A percentile compares a stretch with the other conserved stretches of the same genome.
phyloP scores from a whole-genome alignment of 2,329 filamentous ascomycete genomes.

The Aureobasidium zeae region DNA sequence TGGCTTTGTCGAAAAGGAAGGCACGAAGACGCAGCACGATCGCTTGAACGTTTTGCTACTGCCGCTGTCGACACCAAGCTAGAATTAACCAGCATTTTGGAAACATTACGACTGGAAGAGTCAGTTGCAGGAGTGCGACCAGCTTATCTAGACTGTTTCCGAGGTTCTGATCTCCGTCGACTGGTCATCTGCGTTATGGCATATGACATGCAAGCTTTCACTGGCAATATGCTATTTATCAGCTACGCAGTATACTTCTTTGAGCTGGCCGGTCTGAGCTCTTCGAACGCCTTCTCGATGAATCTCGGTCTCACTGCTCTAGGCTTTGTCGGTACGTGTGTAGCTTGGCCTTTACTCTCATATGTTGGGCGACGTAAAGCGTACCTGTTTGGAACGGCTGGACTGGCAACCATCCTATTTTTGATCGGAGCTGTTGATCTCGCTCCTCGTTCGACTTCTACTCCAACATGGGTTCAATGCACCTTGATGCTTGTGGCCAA shows the following conservation, averaged over 20 bases:
- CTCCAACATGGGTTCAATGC: constrained; percentile 29
- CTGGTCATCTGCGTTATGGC: constrained; percentile 37
- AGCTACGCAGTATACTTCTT: constrained; percentile 43
- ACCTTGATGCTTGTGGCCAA: constrained; percentile 18
- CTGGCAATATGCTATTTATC: constrained; percentile 33
- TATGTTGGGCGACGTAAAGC: constrained; percentile 33
- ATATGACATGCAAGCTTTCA: constrained; percentile 36
- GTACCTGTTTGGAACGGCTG: constrained; percentile 29
- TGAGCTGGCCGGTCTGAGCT: constrained; percentile 34
- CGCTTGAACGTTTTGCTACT: constrained; percentile 28
- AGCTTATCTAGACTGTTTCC: constrained; percentile 33
- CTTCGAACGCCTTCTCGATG: constrained; percentile 34
- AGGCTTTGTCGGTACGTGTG: constrained; percentile 34
- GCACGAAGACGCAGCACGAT: constrained; percentile 28
- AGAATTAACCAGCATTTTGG: not conserved
- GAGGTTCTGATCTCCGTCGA: constrained; percentile 33
- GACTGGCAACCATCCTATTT: constrained; percentile 24
- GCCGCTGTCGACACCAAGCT: not conserved
- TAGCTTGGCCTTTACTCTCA: constrained; percentile 34
- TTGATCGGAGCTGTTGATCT: constrained; percentile 32
- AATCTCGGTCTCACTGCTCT: constrained; percentile 31
- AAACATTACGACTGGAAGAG: constrained; percentile 4
- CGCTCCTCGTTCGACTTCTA: constrained; percentile 29
- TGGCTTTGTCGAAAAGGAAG: constrained; percentile 31
- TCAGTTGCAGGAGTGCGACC: not conserved